Base-by-base conservation (phyloP, 768 basidiomycete genomes). In the Macrolepiota fuliginosa region DNA sequence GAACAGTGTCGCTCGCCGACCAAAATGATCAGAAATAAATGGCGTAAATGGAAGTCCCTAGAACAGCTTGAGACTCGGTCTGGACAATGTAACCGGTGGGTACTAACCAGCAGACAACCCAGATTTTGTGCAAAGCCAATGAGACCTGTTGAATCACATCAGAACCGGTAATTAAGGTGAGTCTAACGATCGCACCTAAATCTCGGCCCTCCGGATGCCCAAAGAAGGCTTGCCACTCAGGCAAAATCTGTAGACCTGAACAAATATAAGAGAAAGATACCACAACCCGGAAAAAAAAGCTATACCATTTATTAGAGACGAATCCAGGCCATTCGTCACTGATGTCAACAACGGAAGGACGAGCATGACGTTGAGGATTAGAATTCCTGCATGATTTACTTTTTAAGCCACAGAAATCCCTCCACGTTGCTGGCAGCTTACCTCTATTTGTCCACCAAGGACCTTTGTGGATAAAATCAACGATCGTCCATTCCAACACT, bases 111-210 rank as follows among this genome's bases (percentile, higher is more conserved):
- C 35, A 87, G 67, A 63, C 82, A 80, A 17, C 87, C 86, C 50
- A 88, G 78, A 61, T 77, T 79, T 69, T 90, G 87, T 0, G 86
- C 86, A 9, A 86, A 84, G 63, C 85, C 87, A 61, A 90, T 83
- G 40, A 89, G 68, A 37, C 86, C 86, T 87, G 63, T 15, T n/a
- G 17, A 46, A 52, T 54, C 22, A 29, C 22, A 53, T 22, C 6
- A 47, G 47, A 29, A n/a, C 62, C 19, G 17, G 47, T 22, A 9
- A 2, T 22, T 27, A 40, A 45, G 40, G 42, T 15, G 56, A 24
- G 25, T 40, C 10, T 9, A 42, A 24, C 13, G 2, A 60, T 49
- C 17, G 13, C 55, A 83, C 86, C 87, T 56, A 88, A 67, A 15
- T 71, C 75, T 66, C 76, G 79, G 2, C 84, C 83, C 45, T 74